phyloP scores from a whole-genome alignment of 2,329 filamentous ascomycete species.

The Neofusicoccum cordaticola region DNA sequence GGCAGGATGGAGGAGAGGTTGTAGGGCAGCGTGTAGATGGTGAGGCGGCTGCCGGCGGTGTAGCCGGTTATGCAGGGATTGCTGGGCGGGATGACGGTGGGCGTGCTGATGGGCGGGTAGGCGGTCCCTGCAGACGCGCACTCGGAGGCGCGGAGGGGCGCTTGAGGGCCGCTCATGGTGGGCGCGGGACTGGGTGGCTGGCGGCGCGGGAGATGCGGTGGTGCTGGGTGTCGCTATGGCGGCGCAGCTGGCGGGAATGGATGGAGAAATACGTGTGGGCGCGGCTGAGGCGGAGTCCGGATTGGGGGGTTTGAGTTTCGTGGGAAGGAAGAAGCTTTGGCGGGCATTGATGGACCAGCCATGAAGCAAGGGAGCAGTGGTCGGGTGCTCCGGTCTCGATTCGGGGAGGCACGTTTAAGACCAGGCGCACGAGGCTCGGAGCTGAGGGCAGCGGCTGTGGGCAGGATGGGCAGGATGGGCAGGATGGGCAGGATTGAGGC shows the following conservation, averaged over 20 bases:
- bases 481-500: too few species aligned
- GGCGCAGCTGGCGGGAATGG: not conserved
- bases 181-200: not conserved
- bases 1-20: slow-evolving; percentile 5
- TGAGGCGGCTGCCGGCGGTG: not conserved
- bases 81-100: slow-evolving; percentile 8
- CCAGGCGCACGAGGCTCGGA: too few species aligned
- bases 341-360: not conserved
- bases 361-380: not conserved
- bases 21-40: slow-evolving; percentile 2
- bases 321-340: not conserved
- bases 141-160: not conserved
- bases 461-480: too few species aligned
- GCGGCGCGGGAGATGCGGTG: not conserved
- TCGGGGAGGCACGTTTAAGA: too few species aligned
- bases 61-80: not conserved
- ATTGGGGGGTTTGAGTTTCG: not conserved
- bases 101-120: slow-evolving; percentile 6
- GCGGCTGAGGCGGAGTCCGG: not conserved
- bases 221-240: not conserved
- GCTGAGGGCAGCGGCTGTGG: too few species aligned
- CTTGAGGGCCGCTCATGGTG: slow-evolving; percentile 1
- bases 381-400: too few species aligned
- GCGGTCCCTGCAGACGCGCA: slow-evolving; percentile 5
- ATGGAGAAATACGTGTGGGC: not conserved